A percentile compares a stretch with the other conserved stretches of the same genome.
These are phyloP conservation scores for Hypericum androsaemum DNA, from an alignment of 345 rosid species.

Conservation along the genomic window DNA sequence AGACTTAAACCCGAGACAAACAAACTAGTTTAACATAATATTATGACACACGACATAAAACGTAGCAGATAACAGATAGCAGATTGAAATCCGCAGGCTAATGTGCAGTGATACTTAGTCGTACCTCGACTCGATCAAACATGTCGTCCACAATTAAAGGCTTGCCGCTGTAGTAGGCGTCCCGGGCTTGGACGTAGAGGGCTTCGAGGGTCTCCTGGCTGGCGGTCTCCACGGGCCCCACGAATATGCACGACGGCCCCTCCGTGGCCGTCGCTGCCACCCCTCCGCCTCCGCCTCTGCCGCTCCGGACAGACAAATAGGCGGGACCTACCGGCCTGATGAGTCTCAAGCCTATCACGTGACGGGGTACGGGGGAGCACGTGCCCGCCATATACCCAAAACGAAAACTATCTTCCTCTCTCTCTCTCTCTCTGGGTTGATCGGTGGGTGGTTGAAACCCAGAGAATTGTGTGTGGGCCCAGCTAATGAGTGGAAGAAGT, in stretches of 20 bases:
- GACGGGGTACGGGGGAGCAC: slow-evolving; percentile 42
- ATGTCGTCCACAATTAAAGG: slow-evolving; percentile 88
- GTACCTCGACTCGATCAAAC: slow-evolving; percentile 97
- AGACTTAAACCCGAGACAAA: no score
- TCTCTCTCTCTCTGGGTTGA: background rate
- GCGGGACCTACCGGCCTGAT: slow-evolving; percentile 31
- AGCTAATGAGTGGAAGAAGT: no score
- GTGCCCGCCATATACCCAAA: slow-evolving; percentile 52
- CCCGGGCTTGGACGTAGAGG: slow-evolving; percentile 73
- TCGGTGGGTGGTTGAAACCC: background rate
- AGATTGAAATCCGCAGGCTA: no score
- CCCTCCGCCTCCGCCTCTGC: slow-evolving; percentile 29
- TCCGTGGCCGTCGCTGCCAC: slow-evolving; percentile 34
- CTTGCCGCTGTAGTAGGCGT: slow-evolving; percentile 77
- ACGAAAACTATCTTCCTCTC: slow-evolving; percentile 2
- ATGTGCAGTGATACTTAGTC: no score
- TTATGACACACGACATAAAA: no score
- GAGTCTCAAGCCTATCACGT: slow-evolving; percentile 32
- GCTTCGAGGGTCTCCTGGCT: slow-evolving; percentile 93
- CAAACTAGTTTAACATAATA: no score
- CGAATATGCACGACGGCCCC: slow-evolving; percentile 83
- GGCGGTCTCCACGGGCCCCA: slow-evolving; percentile 89
- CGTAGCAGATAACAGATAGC: no score
- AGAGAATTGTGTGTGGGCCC: no score
- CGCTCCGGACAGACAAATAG: slow-evolving; percentile 41